Evolutionary conservation across 371 early-diverging fungal species (phyloP).

Genomic region (Mortierella sp.): DNA sequence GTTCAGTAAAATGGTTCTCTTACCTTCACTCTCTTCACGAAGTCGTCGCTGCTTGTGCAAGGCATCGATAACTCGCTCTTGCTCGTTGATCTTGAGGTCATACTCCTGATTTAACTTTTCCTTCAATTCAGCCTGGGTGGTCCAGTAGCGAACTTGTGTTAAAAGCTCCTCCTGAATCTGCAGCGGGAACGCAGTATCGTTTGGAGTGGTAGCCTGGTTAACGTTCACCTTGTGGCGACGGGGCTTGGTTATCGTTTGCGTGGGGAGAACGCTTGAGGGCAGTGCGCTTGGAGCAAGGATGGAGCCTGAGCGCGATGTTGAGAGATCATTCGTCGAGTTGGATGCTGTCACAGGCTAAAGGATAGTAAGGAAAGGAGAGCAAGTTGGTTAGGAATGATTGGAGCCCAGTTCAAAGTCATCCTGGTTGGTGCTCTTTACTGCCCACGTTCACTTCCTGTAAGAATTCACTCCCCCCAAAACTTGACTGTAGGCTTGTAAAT

Average conservation of each 20-base stretch:
- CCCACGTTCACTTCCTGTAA: not conserved
- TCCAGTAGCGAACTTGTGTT: constrained; percentile 58
- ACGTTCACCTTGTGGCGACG: constrained; percentile 53
- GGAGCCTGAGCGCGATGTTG: constrained; percentile 31
- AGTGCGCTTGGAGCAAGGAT: constrained; percentile 37
- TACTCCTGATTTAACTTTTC: constrained; percentile 76
- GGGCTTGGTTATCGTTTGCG: constrained; percentile 46
- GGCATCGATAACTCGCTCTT: constrained; percentile 74
- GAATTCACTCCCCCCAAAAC: not conserved
- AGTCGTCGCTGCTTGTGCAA: constrained; percentile 74
- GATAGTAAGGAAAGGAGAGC: not conserved
- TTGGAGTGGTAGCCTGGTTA: constrained; percentile 23
- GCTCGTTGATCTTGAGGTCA: constrained; percentile 75
- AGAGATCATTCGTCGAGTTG: constrained; percentile 22
- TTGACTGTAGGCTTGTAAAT: not conserved
- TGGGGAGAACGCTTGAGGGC: constrained; percentile 41
- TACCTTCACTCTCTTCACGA: constrained; percentile 77
- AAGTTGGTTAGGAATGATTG: not conserved
- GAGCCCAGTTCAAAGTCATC: constrained; percentile 9
- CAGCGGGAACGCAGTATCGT: constrained; percentile 45
- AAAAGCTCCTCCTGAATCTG: constrained; percentile 57
- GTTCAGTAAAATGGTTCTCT: not conserved
- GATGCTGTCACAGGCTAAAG: constrained; percentile 19
- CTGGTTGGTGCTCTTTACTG: not conserved
- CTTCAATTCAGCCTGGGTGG: constrained; percentile 60